Conservation (phyloP, 2,329 filamentous ascomycete species). For the Elsinoe necatrix region DNA sequence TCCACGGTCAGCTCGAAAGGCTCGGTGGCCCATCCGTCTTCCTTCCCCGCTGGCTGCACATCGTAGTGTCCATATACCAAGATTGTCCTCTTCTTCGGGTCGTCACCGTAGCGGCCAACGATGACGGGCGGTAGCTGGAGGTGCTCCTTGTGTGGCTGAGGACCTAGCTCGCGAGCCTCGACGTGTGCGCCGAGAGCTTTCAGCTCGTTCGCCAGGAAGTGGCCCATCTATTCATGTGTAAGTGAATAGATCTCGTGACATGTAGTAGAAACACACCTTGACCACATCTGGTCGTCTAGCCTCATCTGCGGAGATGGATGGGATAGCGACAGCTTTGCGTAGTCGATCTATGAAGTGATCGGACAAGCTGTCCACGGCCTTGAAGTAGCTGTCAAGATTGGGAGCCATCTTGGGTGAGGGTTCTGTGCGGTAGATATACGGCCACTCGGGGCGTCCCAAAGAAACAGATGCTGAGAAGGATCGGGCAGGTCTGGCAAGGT, state of each 20-base stretch:
- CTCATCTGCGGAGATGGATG: conserved; percentile 88
- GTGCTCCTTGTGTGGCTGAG: conserved; percentile 83
- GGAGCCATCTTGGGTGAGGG: conserved; percentile 61
- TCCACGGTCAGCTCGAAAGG: conserved; percentile 84
- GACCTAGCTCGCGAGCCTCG: conserved; percentile 76
- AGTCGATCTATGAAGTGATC: conserved; percentile 82
- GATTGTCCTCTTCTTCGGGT: conserved; percentile 88
- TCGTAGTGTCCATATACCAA: conserved; percentile 98
- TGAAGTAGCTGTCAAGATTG: conserved; percentile 84
- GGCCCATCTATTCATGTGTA: conserved; percentile 55
- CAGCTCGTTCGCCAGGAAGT: conserved; percentile 80
- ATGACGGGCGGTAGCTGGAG: conserved; percentile 89
- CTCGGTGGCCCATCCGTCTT: conserved; percentile 92
- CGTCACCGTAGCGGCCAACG: conserved; percentile 82
- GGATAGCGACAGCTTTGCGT: conserved; percentile 86
- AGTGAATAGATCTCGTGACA: not conserved
- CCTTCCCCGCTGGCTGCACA: conserved; percentile 87
- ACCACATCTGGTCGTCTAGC: conserved; percentile 84
- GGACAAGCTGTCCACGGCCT: conserved; percentile 75
- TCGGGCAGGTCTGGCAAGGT: not conserved
- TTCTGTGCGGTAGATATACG: conserved; percentile 36
- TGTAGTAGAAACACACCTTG: conserved; percentile 42
- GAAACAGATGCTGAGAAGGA: not conserved
- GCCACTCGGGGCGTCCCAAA: conserved; percentile 29
- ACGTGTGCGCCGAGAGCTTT: conserved; percentile 76